Evolutionary conservation across 2,329 filamentous ascomycete species (phyloP).

Genomic region (Amphichorda felina): DNA sequence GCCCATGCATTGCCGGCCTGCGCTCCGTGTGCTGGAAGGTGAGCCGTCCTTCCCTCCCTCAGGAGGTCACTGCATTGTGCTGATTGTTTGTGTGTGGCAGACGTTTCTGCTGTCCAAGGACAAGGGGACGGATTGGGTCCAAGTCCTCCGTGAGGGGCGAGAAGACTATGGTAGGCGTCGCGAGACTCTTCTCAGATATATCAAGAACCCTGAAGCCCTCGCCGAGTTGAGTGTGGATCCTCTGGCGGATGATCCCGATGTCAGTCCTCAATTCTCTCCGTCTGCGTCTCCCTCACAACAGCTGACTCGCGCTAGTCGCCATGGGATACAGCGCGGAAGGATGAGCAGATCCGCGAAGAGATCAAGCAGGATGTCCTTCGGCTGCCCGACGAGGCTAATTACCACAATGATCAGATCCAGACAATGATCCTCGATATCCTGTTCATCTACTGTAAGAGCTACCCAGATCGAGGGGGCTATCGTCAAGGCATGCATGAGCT

Average conservation of each 20-base stretch:
- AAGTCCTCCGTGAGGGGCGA: conserved; percentile 55
- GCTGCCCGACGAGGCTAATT: conserved; percentile 85
- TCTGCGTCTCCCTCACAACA: background rate
- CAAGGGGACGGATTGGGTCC: conserved; percentile 54
- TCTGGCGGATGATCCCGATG: conserved; percentile 64
- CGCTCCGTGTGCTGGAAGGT: conserved; percentile 93
- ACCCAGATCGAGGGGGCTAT: conserved; percentile 76
- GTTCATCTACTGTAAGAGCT: conserved; percentile 89
- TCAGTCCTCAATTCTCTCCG: conserved; percentile 15
- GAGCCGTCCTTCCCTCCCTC: conserved; percentile 1
- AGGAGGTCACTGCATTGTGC: no score
- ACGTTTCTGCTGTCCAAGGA: conserved; percentile 70
- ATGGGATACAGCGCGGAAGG: conserved; percentile 76
- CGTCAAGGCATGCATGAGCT: conserved; percentile 99
- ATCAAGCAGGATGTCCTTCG: conserved; percentile 91
- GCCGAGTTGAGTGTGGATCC: conserved; percentile 64
- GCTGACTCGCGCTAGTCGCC: conserved; percentile 50
- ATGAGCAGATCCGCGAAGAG: conserved; percentile 75
- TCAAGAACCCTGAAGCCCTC: conserved; percentile 74
- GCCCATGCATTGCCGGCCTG: conserved; percentile 59
- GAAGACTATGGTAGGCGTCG: conserved; percentile 61
- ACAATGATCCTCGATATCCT: conserved; percentile 75
- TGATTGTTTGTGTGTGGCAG: conserved; percentile 27
- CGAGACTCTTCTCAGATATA: conserved; percentile 67
- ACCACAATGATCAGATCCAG: conserved; percentile 70